Base-by-base conservation (phyloP, 2,329 filamentous ascomycete species). In the Sporothrix humicola region DNA sequence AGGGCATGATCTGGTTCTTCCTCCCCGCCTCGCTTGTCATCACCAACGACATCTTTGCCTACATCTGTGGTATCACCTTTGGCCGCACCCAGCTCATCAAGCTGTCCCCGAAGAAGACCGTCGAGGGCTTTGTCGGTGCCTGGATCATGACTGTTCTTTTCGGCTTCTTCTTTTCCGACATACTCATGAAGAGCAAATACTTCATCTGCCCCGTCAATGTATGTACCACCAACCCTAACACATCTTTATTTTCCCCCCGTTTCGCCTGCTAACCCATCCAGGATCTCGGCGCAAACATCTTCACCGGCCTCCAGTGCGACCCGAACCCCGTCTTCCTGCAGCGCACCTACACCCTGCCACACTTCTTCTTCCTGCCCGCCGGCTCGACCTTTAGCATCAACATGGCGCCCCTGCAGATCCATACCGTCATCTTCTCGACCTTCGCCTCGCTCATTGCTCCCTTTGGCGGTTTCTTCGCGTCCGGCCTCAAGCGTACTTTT, bases 1-100 rank as follows among this genome's bases (percentile, higher is more conserved):
- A 99, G 84, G 96, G 96, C 84, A 94, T 99, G 93, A 97, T 99
- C 81, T 99, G 96, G 96, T 98, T 99, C 87, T 98, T 98, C 88
- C 85, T 99, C 61, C 96, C 96, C 8, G 95, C 94, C 8, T 92
- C 94, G 71, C 89, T 99, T 78, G 96, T 99, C 81, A 97, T 99
- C 81, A 98, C 93, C 76, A 99, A 99, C 82, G 96, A 99, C 81
- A 99, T 99, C 77, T 98, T 97, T 79, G 96, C 96, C 79, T 99
- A 99, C 82, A 90, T 99, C 75, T 98, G 95, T 82, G 96, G 96
- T 75, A 98, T 99, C 80, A 95, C 95, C 26, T 97, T 99, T 82
- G 96, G 96, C 70, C 91, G 94, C 73, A 98, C 96, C 1, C 96
- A 97, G 82, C 89, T 99, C 77, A 99, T 99, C 85, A 97, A 98